Evolutionary conservation across 257 asterid species (phyloP).

Genomic region (Solanum pinnatisectum): DNA sequence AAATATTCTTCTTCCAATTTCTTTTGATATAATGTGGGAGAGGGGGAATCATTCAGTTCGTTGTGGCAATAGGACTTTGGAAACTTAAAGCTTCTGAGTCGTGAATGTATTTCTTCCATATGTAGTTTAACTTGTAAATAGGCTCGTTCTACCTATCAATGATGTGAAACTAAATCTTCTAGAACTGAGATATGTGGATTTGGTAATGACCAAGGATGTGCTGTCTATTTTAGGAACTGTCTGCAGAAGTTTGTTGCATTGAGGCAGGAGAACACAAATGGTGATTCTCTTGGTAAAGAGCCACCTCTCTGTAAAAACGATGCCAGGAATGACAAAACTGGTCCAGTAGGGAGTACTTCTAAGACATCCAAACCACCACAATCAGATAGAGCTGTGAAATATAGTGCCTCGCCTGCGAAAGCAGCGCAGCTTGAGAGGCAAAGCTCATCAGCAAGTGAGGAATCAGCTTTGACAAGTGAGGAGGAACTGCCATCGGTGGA

Average conservation of each 20-base stretch:
- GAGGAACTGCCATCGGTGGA: constrained; percentile 55
- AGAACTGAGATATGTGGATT: neutral
- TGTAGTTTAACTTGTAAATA: neutral
- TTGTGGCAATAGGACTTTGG: neutral
- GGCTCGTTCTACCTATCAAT: neutral
- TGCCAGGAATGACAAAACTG: constrained; percentile 6
- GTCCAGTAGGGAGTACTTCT: constrained; percentile 22
- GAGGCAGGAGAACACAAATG: constrained; percentile 20
- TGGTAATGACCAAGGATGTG: neutral
- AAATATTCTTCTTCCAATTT: neutral
- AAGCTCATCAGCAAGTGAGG: constrained; percentile 66
- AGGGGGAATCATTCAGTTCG: neutral
- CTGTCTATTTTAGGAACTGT: constrained; percentile 47
- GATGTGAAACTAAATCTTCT: neutral
- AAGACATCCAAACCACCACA: constrained; percentile 5
- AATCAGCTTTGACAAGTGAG: constrained; percentile 68
- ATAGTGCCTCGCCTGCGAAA: constrained; percentile 87
- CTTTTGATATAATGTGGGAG: neutral
- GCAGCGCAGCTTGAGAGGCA: constrained; percentile 77
- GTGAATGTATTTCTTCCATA: neutral
- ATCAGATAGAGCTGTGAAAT: constrained; percentile 38
- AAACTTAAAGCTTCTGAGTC: neutral
- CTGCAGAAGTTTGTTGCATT: constrained; percentile 43
- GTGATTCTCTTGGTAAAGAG: constrained; percentile 14
- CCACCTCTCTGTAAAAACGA: neutral